phyloP scores from a whole-genome alignment of 225 moss, liverwort and hornwort genomes.

The Rhytidiadelphus loreus region DNA sequence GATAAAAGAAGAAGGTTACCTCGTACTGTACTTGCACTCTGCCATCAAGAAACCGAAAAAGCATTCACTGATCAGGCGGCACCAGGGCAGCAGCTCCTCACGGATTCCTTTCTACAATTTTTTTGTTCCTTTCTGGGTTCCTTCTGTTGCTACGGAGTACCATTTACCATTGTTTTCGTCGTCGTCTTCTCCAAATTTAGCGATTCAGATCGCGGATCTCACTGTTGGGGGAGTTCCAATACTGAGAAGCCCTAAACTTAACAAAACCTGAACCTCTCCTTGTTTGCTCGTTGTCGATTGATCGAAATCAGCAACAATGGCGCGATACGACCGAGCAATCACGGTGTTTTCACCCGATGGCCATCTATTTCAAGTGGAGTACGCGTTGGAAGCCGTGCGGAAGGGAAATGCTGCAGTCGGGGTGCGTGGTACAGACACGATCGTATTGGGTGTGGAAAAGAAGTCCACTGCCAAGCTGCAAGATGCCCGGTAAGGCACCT shows the following conservation, averaged over 20 bases:
- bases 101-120: background rate
- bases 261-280: background rate
- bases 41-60: background rate
- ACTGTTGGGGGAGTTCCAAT: background rate
- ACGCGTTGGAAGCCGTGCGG: slow-evolving; percentile 83
- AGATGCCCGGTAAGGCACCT: slow-evolving; percentile 61
- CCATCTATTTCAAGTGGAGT: slow-evolving; percentile 95
- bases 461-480: slow-evolving; percentile 93
- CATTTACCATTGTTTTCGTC: background rate
- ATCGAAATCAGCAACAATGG: slow-evolving; percentile 23
- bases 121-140: background rate
- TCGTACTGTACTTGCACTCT: background rate
- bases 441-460: slow-evolving; percentile 92
- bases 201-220: background rate
- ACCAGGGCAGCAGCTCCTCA: background rate
- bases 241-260: background rate
- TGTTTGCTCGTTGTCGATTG: background rate
- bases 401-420: slow-evolving; percentile 92
- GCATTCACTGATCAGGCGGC: background rate
- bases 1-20: too few relatives aligned
- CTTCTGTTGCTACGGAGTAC: background rate
- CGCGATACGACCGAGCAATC: slow-evolving; percentile 93
- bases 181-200: background rate
- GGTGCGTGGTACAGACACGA: slow-evolving; percentile 85
- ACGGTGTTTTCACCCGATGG: slow-evolving; percentile 95